Conservation (phyloP, 306 rosid genomes). For the Corylus avellana region DNA sequence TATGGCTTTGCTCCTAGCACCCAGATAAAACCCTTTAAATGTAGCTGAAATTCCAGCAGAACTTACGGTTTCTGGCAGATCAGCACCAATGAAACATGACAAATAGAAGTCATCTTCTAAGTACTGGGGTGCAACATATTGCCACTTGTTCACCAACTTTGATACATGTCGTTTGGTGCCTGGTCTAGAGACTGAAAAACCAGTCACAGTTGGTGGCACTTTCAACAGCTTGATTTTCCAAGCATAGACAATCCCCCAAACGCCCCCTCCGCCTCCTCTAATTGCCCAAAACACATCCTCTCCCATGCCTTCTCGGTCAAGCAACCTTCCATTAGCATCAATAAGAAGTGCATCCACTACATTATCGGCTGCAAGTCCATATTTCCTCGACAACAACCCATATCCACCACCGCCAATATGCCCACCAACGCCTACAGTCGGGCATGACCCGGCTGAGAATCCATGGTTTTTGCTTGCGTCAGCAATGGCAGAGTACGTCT, state of each 20-base stretch:
- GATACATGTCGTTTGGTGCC: constrained; percentile 46
- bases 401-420: constrained; percentile 81
- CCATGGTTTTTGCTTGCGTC: constrained; percentile 53
- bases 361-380: constrained; percentile 77
- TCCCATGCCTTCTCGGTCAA: constrained; percentile 60
- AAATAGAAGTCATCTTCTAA: constrained; percentile 56
- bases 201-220: constrained; percentile 57
- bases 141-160: constrained; percentile 62
- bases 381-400: constrained; percentile 63
- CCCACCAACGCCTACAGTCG: constrained; percentile 88
- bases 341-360: constrained; percentile 65
- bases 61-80: constrained; percentile 46
- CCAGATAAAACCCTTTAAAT: constrained; percentile 59
- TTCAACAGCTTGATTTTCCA: constrained; percentile 61
- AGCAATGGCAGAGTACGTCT: constrained; percentile 68
- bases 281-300: constrained; percentile 94
- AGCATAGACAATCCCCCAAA: constrained; percentile 75
- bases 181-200: constrained; percentile 46
- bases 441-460: constrained; percentile 81
- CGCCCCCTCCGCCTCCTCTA: constrained; percentile 83
- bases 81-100: constrained; percentile 69
- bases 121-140: constrained; percentile 53
- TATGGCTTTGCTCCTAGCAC: constrained; percentile 34
- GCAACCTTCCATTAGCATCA: constrained; percentile 49
- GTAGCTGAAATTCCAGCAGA: constrained; percentile 47